Evolutionary conservation across 2,329 filamentous ascomycete genomes (phyloP).

Genomic region (Parafenestella ontariensis): DNA sequence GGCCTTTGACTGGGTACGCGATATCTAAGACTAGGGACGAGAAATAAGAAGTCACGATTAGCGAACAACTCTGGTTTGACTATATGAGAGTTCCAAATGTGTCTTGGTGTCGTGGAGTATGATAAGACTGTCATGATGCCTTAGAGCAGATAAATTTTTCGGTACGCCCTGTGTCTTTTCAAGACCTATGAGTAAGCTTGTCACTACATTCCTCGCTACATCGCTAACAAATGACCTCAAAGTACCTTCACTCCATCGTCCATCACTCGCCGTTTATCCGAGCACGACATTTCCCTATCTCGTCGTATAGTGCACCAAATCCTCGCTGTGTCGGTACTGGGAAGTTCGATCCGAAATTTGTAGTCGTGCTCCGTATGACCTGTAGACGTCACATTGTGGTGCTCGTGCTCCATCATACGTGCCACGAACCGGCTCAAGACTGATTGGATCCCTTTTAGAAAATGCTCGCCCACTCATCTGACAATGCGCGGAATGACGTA

Average conservation of each 20-base stretch:
- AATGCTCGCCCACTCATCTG: neutral
- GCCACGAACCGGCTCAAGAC: constrained; percentile 1
- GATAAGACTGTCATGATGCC: too few species aligned
- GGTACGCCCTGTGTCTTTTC: too few species aligned
- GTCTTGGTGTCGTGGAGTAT: too few species aligned
- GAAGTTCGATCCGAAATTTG: neutral
- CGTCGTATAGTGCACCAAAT: neutral
- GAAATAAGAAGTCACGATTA: neutral
- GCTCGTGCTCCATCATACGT: constrained; percentile 1
- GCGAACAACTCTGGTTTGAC: neutral
- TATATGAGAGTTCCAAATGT: neutral
- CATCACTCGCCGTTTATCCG: neutral
- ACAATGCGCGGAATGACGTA: constrained; percentile 2
- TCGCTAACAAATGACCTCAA: neutral
- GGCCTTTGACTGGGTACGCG: neutral
- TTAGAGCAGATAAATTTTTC: too few species aligned
- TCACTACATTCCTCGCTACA: neutral
- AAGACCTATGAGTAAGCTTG: too few species aligned
- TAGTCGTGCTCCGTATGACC: constrained; percentile 1
- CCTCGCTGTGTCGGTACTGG: neutral
- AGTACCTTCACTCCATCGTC: neutral
- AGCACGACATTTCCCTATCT: too few species aligned
- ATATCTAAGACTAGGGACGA: neutral
- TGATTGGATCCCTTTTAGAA: neutral
- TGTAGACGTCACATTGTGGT: neutral